phyloP scores from a whole-genome alignment of 2,329 filamentous ascomycete genomes.

The Domatiomyces globalis region DNA sequence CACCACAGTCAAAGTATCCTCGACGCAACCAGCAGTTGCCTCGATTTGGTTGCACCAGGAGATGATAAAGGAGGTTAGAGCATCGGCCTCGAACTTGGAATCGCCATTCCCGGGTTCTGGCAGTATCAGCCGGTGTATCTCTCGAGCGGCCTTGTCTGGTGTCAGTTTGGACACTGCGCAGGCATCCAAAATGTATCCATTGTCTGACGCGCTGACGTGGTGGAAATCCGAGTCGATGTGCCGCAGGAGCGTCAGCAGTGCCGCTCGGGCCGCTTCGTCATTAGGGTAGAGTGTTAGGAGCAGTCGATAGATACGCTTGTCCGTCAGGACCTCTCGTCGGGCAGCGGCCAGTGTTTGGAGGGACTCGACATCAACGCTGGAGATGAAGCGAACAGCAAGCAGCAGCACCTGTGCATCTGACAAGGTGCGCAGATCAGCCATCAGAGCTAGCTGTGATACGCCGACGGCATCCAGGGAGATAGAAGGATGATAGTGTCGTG shows the following conservation, averaged over 20 bases:
- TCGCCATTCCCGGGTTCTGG: background rate
- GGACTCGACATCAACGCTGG: conserved; percentile 38
- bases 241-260: conserved; percentile 6
- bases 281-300: conserved; percentile 50
- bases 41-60: conserved; percentile 48
- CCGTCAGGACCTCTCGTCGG: conserved; percentile 34
- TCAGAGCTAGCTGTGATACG: conserved; percentile 8
- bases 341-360: conserved; percentile 39
- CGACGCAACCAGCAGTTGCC: conserved; percentile 42
- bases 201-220: conserved; percentile 4
- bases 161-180: background rate
- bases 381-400: conserved; percentile 43
- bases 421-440: conserved; percentile 28
- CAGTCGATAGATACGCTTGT: conserved; percentile 43
- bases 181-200: background rate
- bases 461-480: too few species aligned
- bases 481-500: too few species aligned
- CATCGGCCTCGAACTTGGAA: background rate
- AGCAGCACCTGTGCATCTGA: conserved; percentile 44
- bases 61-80: conserved; percentile 35
- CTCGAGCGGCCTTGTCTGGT: conserved; percentile 12
- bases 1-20: conserved; percentile 41
- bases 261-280: conserved; percentile 33
- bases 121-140: conserved; percentile 28
- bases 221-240: conserved; percentile 23